phyloP scores from a whole-genome alignment of 768 basidiomycete species.

The Amanita jacksonii region DNA sequence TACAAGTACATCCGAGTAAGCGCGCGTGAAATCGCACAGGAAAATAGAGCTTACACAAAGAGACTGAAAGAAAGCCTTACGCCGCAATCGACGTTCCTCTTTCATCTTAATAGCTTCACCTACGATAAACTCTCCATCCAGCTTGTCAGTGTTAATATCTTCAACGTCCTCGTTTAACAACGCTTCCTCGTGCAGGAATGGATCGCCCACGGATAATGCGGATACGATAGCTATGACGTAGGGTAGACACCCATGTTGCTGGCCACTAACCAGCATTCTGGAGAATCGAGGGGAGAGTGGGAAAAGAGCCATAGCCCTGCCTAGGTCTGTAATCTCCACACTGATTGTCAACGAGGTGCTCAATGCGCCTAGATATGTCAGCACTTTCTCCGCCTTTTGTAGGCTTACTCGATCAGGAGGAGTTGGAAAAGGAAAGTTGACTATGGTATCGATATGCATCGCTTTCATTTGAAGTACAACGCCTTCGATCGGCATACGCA shows the following conservation, averaged over 20 bases:
- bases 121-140: conserved; percentile 32
- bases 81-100: conserved; percentile 46
- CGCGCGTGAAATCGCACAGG: not conserved
- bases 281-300: conserved; percentile 91
- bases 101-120: conserved; percentile 40
- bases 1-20: conserved; percentile 20
- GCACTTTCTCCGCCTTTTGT: conserved; percentile 69
- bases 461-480: conserved; percentile 98
- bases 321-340: conserved; percentile 78
- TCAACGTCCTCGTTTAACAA: conserved; percentile 35
- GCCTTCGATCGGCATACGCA: conserved; percentile 93
- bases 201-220: conserved; percentile 88
- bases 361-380: conserved; percentile 80
- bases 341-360: conserved; percentile 23
- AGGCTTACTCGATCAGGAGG: conserved; percentile 76
- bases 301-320: conserved; percentile 88
- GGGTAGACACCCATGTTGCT: conserved; percentile 74
- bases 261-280: conserved; percentile 91
- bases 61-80: conserved; percentile 74
- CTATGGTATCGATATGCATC: conserved; percentile 94
- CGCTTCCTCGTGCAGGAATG: conserved; percentile 81
- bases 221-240: conserved; percentile 90
- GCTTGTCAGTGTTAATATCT: conserved; percentile 26
- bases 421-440: conserved; percentile 98
- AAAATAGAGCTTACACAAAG: conserved; percentile 47